Base-by-base conservation (phyloP, 2,329 filamentous ascomycete genomes). In the Beauveria rudraprayagi region DNA sequence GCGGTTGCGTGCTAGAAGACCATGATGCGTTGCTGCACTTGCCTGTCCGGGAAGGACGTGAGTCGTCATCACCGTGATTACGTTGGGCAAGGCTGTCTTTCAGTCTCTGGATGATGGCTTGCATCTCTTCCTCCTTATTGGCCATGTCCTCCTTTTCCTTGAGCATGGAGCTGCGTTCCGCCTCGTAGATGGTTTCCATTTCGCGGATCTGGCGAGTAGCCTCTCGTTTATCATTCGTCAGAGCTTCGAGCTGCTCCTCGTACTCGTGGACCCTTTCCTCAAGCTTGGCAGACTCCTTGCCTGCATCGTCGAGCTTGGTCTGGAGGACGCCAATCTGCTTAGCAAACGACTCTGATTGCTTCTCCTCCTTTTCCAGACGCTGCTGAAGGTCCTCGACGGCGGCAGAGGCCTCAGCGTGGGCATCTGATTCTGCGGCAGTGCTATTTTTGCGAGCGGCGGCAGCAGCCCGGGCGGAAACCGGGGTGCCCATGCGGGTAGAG, bases 61-160 rank as follows among this genome's bases (percentile, higher is more conserved):
- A 41, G 68, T 87, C 84, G 19, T 83, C 79, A 53, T 77, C 76
- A 52, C 77, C 76, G 50, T 70, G 72, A 68, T 88, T 88, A 72
- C 89, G 86, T 75, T 92, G 89, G 56, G 90, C 88, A 67, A 97
- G 78, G 55, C 86, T 89, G 72, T 97, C 92, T 80, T 97, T 97
- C 67, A 99, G 79, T 60, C 93, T 83, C 76, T 96, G 91, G 70
- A 97, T 94, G 60, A 93, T 89, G 62, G 84, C 80, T 74, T 96
- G 91, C 83, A 97, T 87, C 73, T 96, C 92, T 70, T 96, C 92
- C 71, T 97, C 92, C 61, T 88, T 83, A 67, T 88, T 88, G 60
- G 83, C 80, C 75, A 92, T 88, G 67, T 95, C 91, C 66, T 97
- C 92, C 77, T 95, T 94, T 73, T 97, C 93, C 75, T 92, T 91